Evolutionary conservation across 805 yeast species (phyloP).

Genomic region (Blastobotrys attinorum): DNA sequence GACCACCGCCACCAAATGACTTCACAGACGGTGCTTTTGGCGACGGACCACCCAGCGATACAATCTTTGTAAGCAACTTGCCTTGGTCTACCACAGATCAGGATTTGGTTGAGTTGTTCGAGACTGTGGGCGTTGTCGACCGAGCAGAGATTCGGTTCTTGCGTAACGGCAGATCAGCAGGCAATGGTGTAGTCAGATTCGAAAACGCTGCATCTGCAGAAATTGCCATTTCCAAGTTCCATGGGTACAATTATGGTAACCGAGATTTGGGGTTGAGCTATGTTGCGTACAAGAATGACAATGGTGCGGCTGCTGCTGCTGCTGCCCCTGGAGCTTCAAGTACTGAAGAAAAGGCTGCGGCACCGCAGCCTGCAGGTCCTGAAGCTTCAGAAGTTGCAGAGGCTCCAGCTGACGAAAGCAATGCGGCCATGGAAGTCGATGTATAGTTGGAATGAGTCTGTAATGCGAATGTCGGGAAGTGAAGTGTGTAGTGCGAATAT

Average conservation of each 20-base stretch:
- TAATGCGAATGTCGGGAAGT: too few species aligned
- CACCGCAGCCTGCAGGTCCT: too few species aligned
- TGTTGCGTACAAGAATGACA: constrained; percentile 40
- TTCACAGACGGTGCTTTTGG: constrained; percentile 64
- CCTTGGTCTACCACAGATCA: constrained; percentile 86
- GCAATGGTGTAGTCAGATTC: constrained; percentile 80
- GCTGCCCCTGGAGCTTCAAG: neutral
- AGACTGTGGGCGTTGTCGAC: constrained; percentile 67
- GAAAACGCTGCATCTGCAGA: constrained; percentile 60
- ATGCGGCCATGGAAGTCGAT: neutral
- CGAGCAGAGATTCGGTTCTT: constrained; percentile 69
- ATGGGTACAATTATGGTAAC: constrained; percentile 79
- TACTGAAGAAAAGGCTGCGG: too few species aligned
- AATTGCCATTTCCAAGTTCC: constrained; percentile 63
- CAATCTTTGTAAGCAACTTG: constrained; percentile 65
- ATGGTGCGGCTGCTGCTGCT: neutral
- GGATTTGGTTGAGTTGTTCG: constrained; percentile 79
- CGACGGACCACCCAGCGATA: constrained; percentile 50
- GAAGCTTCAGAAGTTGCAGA: too few species aligned
- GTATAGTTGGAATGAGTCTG: neutral
- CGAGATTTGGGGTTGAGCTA: constrained; percentile 62
- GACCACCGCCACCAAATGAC: constrained; percentile 24
- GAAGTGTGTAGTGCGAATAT: too few species aligned
- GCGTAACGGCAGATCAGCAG: constrained; percentile 60
- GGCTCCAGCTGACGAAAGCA: neutral